Evolutionary conservation across 768 basidiomycete genomes (phyloP), one percentile per base, ranked within the genome.

Genomic region (Lepiota venenata): DNA sequence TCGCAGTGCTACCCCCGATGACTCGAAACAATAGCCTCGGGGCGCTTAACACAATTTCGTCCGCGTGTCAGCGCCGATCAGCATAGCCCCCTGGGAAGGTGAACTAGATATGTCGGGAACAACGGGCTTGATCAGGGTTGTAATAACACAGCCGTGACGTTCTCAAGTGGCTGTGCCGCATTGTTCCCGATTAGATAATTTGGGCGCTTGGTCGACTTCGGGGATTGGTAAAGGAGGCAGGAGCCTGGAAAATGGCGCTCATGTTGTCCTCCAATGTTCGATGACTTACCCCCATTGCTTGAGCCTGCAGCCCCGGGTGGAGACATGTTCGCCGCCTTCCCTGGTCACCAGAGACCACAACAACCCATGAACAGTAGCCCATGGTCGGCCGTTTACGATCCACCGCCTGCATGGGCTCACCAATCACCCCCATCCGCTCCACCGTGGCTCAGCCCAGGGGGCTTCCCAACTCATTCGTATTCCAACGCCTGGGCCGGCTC

Each of bases 151-250:
- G n/a, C n/a, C n/a, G n/a, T n/a, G n/a, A n/a, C n/a, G n/a, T n/a
- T n/a, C n/a, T n/a, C 10, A 8, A 9, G 32, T 32, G 32, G 32
- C 10, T 18, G 15, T 16, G 43, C 15, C 3, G 4, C 3, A n/a
- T 37, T 47, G 35, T 47, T 12, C 18, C 46, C 32, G 35, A 47
- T 47, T 47, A 47, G 46, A 47, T 47, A 47, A 47, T 32, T 7
- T 47, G 3, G 7, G 32, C 46, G 46, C 35, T 10, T 36, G 15
- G 36, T 32, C 32, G 11, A 22, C 4, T 3, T 8, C 8, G 32
- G 32, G 32, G 32, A 37, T 29, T 36, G 20, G 20, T 35, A 12
- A 36, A 47, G 20, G 29, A 3, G 14, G 14, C 2, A 36, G 20
- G n/a, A 35, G 20, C 35, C 32, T 32, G 32, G 32, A 32, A 32